Evolutionary conservation across 2,329 filamentous ascomycete species (phyloP).

Genomic region (Biscogniauxia sp.): DNA sequence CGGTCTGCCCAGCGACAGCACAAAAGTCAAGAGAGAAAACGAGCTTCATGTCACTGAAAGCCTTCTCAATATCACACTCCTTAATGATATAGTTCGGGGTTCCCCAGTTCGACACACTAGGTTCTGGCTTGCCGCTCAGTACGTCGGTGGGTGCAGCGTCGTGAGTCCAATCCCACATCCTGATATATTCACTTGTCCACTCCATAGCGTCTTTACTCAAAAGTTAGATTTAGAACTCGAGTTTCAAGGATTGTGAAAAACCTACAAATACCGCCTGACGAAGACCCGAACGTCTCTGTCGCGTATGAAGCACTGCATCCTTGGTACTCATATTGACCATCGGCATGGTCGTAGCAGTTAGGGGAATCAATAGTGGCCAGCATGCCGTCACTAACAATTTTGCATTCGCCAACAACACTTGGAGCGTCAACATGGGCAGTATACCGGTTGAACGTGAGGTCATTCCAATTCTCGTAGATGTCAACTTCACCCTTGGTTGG

Average conservation of each 20-base stretch:
- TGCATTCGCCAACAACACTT: slow-evolving; percentile 34
- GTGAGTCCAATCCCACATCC: slow-evolving; percentile 64
- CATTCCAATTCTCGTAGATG: slow-evolving; percentile 66
- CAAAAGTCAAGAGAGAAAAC: slow-evolving; percentile 25
- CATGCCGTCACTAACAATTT: slow-evolving; percentile 31
- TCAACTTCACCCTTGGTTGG: slow-evolving; percentile 64
- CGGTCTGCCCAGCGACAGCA: slow-evolving; percentile 19
- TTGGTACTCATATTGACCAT: slow-evolving; percentile 35
- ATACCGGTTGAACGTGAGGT: slow-evolving; percentile 51
- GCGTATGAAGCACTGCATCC: slow-evolving; percentile 42
- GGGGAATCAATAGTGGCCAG: slow-evolving; percentile 30
- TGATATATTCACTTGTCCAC: slow-evolving; percentile 60
- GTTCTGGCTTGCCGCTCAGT: slow-evolving; percentile 26
- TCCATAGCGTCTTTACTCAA: slow-evolving; percentile 49
- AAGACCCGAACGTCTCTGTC: slow-evolving; percentile 38
- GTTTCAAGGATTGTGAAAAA: slow-evolving; percentile 27
- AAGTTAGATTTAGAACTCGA: slow-evolving; percentile 40
- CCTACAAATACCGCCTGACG: slow-evolving; percentile 40
- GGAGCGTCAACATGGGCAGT: slow-evolving; percentile 53
- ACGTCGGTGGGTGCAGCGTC: slow-evolving; percentile 58
- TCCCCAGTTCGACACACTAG: slow-evolving; percentile 23
- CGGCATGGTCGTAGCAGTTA: slow-evolving; percentile 41
- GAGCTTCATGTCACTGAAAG: slow-evolving; percentile 30
- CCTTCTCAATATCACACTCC: slow-evolving; percentile 26
- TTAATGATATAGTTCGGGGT: slow-evolving; percentile 25